Conservation (phyloP, 805 yeast species). For the Sungouiozyma intestinalis region DNA sequence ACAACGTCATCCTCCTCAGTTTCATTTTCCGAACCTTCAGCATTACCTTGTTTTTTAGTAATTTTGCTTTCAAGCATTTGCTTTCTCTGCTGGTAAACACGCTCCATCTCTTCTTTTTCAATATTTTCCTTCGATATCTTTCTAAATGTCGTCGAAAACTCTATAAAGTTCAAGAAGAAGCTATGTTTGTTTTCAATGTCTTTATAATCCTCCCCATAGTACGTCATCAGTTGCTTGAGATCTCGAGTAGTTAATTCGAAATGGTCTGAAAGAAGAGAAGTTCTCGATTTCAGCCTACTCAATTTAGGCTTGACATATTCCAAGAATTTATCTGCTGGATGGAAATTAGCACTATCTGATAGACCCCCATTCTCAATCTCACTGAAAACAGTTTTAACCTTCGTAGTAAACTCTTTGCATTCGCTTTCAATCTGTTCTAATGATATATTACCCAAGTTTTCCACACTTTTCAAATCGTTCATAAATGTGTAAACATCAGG, state of each 20-base stretch:
- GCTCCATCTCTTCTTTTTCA: slow-evolving; percentile 56
- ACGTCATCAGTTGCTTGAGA: slow-evolving; percentile 50
- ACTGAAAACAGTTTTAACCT: slow-evolving; percentile 40
- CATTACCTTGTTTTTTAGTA: background rate
- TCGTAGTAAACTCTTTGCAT: slow-evolving; percentile 42
- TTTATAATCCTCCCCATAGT: slow-evolving; percentile 59
- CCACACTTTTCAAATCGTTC: slow-evolving; percentile 45
- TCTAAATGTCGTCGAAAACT: slow-evolving; percentile 51
- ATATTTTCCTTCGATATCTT: slow-evolving; percentile 56
- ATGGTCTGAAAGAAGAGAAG: slow-evolving; percentile 41
- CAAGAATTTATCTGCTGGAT: slow-evolving; percentile 55
- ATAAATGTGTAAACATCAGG: slow-evolving; percentile 54
- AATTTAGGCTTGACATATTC: slow-evolving; percentile 42
- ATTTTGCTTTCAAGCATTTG: slow-evolving; percentile 30
- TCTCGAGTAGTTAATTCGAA: slow-evolving; percentile 40
- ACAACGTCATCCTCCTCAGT: slow-evolving; percentile 15
- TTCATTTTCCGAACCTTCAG: slow-evolving; percentile 2
- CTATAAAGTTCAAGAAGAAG: slow-evolving; percentile 52
- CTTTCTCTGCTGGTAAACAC: slow-evolving; percentile 55
- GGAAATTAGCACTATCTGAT: slow-evolving; percentile 50
- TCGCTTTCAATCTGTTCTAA: slow-evolving; percentile 54
- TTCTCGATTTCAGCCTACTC: slow-evolving; percentile 45
- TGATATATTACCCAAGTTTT: slow-evolving; percentile 48
- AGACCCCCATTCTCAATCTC: slow-evolving; percentile 54
- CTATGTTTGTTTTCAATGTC: slow-evolving; percentile 45